Base-by-base conservation (phyloP, 1,139 yeast species). In the Scheffersomyces lignicola region DNA sequence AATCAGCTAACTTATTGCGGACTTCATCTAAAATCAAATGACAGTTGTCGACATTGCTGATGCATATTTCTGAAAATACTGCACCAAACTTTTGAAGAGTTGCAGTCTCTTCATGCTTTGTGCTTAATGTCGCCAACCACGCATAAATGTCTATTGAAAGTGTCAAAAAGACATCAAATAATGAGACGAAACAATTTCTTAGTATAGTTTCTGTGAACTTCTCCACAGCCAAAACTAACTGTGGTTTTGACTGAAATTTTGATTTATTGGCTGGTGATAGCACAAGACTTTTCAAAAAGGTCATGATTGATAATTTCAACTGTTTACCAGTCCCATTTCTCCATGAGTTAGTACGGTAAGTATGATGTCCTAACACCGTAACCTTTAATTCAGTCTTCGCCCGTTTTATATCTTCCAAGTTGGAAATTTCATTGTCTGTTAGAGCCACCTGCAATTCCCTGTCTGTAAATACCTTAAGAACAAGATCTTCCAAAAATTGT, bases 251-350 rank as follows among this genome's bases (percentile, higher is more conserved):
- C 35, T 52, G 52, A 2, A 62, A 34, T 32, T 61, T 56, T 16
- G 36, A 30, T 33, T 37, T 45, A 32, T 52, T 44, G 26, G 40
- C 35, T 6, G 44, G 24, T 13, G 41, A 38, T 17, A 44, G 28
- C 13, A 59, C 35, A 3, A 60, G 31, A 31, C 54, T 45, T 44
- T 59, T 57, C 52, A 64, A 61, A 37, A 61, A 51, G 5, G 56
- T 48, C 2, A 64, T 44, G 24, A 80, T 56, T 2, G 78, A 68
- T 5, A 69, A 52, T 33, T 70, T 73, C 16, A 85, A 65, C 48
- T 86, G 92, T 21, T 65, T 62, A 2, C 83, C 65, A 0, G 90
- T 81, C 0, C 82, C 87, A 13, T 53, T 62, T 14, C 83, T 56
- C 95, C 95, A 86, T 7, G 76, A 53, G 9, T 62, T 58, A 2